Base-by-base conservation (phyloP, 1,284 basidiomycete species). In the Ustilago shanxiensis region DNA sequence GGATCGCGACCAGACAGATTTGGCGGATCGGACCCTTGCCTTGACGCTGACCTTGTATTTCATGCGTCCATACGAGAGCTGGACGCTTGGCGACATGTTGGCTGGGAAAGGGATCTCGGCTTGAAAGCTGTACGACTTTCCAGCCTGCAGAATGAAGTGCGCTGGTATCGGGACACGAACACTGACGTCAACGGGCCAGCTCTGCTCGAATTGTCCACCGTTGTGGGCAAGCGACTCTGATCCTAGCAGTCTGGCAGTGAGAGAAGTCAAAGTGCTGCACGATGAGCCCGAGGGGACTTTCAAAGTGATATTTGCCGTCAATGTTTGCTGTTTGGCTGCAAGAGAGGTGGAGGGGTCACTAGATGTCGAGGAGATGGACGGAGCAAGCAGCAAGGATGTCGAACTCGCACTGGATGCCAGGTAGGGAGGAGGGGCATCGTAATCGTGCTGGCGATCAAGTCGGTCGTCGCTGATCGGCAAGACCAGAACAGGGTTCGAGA, bases 221-320 rank as follows among this genome's bases (percentile, higher is more conserved):
- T 58, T 62, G 60, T 52, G 45, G 6, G 41, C 54, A n/a, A 68
- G 52, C 0, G 66, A 68, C 35, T 68, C 60, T 50, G 28, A 28
- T 3, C 49, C 66, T 8, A 58, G n/a, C 7, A 68, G 50, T 8
- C 31, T 58, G 50, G 41, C 55, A 0, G 31, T 50, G 11, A 68
- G 60, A 1, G 60, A 58, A 2, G 55, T 57, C n/a, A 68, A 33
- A 5, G 35, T 44, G 0, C 6, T 18, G 13, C 29, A 10, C 24
- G 49, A n/a, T 0, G 26, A 26, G 13, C n/a, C 10, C 1, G 60
- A 1, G 0, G 66, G 60, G 0, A 59, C 33, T 5, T 35, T 50
- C 9, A 68, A 54, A 0, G 55, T 57, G 50, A 62, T 59, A 26
- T 49, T 11, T 14, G 66, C 60, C 16, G 44, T 49, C 10, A 68